These are phyloP conservation scores for Podaxis mareebaensis DNA, from an alignment of 768 basidiomycete genomes.

Conservation along the genomic window DNA sequence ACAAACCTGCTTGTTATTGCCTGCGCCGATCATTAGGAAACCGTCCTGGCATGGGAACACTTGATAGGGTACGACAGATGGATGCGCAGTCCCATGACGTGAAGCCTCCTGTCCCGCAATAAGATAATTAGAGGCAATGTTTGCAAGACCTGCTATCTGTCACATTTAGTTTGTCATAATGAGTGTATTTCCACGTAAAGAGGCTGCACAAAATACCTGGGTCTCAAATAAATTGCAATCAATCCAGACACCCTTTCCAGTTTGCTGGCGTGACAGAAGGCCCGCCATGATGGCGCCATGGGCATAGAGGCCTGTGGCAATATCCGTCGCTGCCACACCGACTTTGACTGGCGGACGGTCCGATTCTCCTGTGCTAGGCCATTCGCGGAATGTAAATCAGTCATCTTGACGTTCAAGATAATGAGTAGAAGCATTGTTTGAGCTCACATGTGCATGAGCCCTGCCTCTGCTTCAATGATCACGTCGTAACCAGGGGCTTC, in stretches of 20 bases:
- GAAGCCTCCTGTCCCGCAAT: conserved; percentile 81
- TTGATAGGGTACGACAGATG: conserved; percentile 93
- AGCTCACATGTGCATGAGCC: conserved; percentile 89
- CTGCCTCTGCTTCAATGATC: conserved; percentile 85
- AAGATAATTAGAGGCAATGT: conserved; percentile 92
- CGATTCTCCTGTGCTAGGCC: conserved; percentile 78
- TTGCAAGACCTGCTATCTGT: conserved; percentile 87
- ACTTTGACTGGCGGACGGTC: conserved; percentile 88
- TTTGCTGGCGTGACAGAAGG: conserved; percentile 76
- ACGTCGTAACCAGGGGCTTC: conserved; percentile 88
- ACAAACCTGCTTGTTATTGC: conserved; percentile 80
- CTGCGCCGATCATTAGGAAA: conserved; percentile 92
- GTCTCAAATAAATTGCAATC: conserved; percentile 93
- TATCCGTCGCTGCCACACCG: conserved; percentile 92
- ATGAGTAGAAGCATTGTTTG: conserved; percentile 6
- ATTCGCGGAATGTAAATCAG: neutral
- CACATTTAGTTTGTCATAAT: conserved; percentile 5
- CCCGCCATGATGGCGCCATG: conserved; percentile 94
- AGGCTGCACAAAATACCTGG: conserved; percentile 52
- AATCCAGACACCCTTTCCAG: conserved; percentile 87
- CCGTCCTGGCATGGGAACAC: conserved; percentile 87
- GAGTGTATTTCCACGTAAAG: conserved; percentile 2
- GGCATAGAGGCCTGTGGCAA: conserved; percentile 85
- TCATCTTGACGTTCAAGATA: neutral
- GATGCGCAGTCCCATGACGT: conserved; percentile 90